Base-by-base conservation (phyloP, 441 rosid species). In the Kokia cookei region DNA sequence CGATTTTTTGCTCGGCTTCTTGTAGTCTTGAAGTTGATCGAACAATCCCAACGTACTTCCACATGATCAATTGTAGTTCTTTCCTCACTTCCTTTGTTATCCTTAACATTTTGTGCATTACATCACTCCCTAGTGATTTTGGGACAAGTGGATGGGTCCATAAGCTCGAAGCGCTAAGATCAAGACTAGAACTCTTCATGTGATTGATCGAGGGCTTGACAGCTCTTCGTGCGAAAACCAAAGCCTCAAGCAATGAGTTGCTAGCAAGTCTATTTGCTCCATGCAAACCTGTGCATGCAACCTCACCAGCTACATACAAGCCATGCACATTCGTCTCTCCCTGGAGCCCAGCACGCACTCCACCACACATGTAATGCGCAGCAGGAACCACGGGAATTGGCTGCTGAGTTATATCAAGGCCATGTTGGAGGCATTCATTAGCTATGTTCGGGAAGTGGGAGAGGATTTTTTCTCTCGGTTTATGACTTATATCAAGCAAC, bases 371-470 rank as follows among this genome's bases (percentile, higher is more conserved):
- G 90, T 95, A 95, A 79, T 95, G 98, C 9, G 99, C 97, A 43
- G 99, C 98, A 29, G 99, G 99, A 69, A 95, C 99, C 37, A 93
- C 98, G 0, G 98, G 99, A 66, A 95, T 93, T 55, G 98, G 94
- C 73, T 95, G 88, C 14, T 43, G 69, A 32, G 98, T 93, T 71
- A 93, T 91, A 69, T 93, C 99, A 13, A 93, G 77, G 71, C 97
- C 97, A 51, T 86, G 80, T 76, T 82, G 78, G 29, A 96, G 94
- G 80, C 98, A 96, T 74, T 93, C 98, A 0, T 88, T 89, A 43
- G 97, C 98, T 63, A 96, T 88, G 83, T 93, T 96, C 15, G 99
- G 98, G 83, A 96, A 96, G 85, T 95, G 99, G 66, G 97, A 87
- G 26, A 95, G 88, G 65, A 95, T 87, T 77, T 88, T 86, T 37